Percentiles rank a stretch among this genome's conserved stretches.
Conservation (phyloP, 805 yeast species). For the Kluyveromyces aestuarii region DNA sequence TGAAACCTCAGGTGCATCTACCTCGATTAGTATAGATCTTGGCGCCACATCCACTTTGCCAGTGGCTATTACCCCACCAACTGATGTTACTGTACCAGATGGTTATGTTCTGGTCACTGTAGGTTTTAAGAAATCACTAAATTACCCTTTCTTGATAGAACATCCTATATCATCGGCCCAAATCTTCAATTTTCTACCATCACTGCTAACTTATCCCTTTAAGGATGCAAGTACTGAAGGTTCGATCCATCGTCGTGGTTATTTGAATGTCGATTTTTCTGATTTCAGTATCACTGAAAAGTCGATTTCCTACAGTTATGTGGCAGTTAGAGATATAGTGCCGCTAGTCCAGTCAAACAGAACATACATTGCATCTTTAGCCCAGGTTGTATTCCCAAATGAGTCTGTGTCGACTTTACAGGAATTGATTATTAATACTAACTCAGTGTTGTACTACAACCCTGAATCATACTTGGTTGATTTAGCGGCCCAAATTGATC, state of each 20-base stretch:
- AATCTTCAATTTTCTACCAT: conserved; percentile 56
- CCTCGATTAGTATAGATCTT: conserved; percentile 32
- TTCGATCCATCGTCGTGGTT: conserved; percentile 1
- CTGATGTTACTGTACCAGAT: conserved; percentile 27
- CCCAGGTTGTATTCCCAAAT: conserved; percentile 73
- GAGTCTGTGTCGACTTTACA: conserved; percentile 41
- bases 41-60: conserved; percentile 31
- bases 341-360: conserved; percentile 58
- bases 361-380: conserved; percentile 72
- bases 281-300: not conserved
- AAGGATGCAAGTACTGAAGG: conserved; percentile 11
- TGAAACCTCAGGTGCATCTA: conserved; percentile 20
- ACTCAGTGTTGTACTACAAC: conserved; percentile 56
- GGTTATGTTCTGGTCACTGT: conserved; percentile 13
- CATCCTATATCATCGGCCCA: conserved; percentile 79
- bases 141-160: conserved; percentile 75
- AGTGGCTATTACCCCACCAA: conserved; percentile 27
- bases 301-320: conserved; percentile 8
- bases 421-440: conserved; percentile 36
- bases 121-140: conserved; percentile 56
- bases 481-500: conserved; percentile 63
- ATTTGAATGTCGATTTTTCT: not conserved
- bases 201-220: conserved; percentile 56
- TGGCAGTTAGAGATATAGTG: conserved; percentile 57
- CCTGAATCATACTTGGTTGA: conserved; percentile 46